Conservation (phyloP, 139 green algal species). For the Chlamydomonas sp. region DNA sequence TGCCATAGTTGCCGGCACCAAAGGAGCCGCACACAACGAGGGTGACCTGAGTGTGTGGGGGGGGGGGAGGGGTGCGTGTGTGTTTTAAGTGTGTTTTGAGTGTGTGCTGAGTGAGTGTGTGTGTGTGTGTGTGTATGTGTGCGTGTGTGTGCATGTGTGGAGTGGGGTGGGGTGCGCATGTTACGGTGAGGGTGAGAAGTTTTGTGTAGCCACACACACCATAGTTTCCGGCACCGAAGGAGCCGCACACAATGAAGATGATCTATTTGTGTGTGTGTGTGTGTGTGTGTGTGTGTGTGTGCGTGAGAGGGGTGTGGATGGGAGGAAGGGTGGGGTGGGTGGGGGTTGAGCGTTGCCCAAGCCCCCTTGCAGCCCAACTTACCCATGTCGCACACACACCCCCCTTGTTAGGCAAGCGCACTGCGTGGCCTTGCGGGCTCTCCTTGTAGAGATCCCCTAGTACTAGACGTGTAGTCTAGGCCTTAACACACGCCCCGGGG, state of each 20-base stretch:
- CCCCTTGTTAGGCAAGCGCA: too few relatives aligned
- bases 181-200: conserved; percentile 18
- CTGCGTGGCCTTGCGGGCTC: too few relatives aligned
- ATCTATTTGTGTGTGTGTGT: conserved; percentile 51
- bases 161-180: background rate
- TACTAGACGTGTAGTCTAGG: too few relatives aligned
- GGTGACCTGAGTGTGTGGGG: too few relatives aligned
- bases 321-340: conserved; percentile 3
- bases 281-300: conserved; percentile 5
- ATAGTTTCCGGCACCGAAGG: conserved; percentile 92
- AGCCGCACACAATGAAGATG: conserved; percentile 80
- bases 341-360: too few relatives aligned
- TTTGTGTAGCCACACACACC: conserved; percentile 93
- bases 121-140: background rate
- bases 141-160: background rate
- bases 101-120: too few relatives aligned
- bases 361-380: too few relatives aligned
- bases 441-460: too few relatives aligned
- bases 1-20: conserved; percentile 94
- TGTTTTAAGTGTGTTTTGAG: too few relatives aligned
- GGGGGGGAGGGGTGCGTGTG: too few relatives aligned
- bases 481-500: too few relatives aligned
- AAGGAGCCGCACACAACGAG: conserved; percentile 81
- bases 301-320: background rate
- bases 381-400: too few relatives aligned